These are phyloP conservation scores for Globisporangium heterothallicum DNA, from an alignment of 352 stramenopile genomes.

Conservation along the genomic window DNA sequence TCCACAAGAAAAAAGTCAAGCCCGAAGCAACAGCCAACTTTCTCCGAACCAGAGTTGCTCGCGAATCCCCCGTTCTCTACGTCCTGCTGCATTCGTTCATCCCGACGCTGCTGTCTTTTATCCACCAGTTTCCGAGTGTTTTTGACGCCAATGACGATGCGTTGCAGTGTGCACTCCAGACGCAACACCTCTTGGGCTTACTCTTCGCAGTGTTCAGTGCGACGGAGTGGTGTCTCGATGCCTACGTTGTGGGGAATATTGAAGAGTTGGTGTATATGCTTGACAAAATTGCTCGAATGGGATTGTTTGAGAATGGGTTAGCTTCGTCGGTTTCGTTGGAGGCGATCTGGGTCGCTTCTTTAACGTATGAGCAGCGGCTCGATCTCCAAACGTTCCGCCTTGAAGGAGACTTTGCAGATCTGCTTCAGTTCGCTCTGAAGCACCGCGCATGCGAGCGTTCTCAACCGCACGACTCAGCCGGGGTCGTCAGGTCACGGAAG, in stretches of 20 bases:
- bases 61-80: slow-evolving; percentile 30
- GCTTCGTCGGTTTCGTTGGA: slow-evolving; percentile 6
- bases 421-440: slow-evolving; percentile 7
- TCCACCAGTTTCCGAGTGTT: slow-evolving; percentile 47
- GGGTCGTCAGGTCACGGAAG: neutral
- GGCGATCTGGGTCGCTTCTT: slow-evolving; percentile 6
- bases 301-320: slow-evolving; percentile 2
- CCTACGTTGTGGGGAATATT: slow-evolving; percentile 20
- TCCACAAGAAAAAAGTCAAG: slow-evolving; percentile 46
- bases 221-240: slow-evolving; percentile 30
- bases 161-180: slow-evolving; percentile 8
- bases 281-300: slow-evolving; percentile 32
- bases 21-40: slow-evolving; percentile 17
- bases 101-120: slow-evolving; percentile 44
- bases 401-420: slow-evolving; percentile 1
- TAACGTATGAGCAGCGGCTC: slow-evolving; percentile 8
- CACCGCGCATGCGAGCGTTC: neutral
- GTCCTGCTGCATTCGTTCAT: slow-evolving; percentile 34
- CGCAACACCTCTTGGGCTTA: slow-evolving; percentile 28
- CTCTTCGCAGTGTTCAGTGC: slow-evolving; percentile 25
- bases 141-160: slow-evolving; percentile 28
- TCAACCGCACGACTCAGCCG: neutral
- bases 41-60: slow-evolving; percentile 20
- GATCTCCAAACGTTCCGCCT: slow-evolving; percentile 11
- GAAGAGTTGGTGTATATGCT: slow-evolving; percentile 44